Base-by-base conservation (phyloP, 2,329 filamentous ascomycete species). In the Chalara sp. region DNA sequence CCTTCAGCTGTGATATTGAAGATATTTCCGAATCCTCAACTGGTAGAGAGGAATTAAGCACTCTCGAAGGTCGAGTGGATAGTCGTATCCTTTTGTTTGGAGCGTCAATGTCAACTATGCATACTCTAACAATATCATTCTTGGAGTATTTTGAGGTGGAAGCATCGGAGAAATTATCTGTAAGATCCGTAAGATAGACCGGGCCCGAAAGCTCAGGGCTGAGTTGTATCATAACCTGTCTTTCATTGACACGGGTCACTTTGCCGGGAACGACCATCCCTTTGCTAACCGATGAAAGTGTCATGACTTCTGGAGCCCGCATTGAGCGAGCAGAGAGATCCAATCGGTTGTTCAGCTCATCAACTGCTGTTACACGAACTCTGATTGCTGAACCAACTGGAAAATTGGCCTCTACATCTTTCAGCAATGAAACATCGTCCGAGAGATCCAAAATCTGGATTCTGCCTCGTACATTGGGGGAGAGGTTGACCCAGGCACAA, bases 41-140 rank as follows among this genome's bases (percentile, higher is more conserved):
- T 1, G 84, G 78, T 3, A 95, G 72, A 1, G 87, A 86, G 1
- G 92, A 96, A 70, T 88, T 95, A 55, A 97, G 74, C 40, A 96
- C 87, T 57, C 88, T 88, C 1, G 92, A 97, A 2, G 91, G 89
- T 42, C 93, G 83, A 39, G 86, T 79, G 5, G 92, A 96, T 10
- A 99, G 74, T 46, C 81, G 79, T 2, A 96, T 72, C 61, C 82
- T 86, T 76, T 96, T 96, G 72, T 95, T 96, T 50, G 82, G 79
- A 49, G 77, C 72, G 65, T 99, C 91, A 21, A 96, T 73, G 39
- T 85, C 81, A 40, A 92, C 77, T 43, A 97, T 79, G 47, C 87
- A 92, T n/a, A 95, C 89, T 48, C 90, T 85, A 44, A 96, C 76
- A 47, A 96, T 82, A 56, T 95, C 89, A 61, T 95, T 89, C 72